Evolutionary conservation across 352 stramenopile species (phyloP), one percentile per base, ranked within the genome.

Genomic region (Phytophthora megakarya): DNA sequence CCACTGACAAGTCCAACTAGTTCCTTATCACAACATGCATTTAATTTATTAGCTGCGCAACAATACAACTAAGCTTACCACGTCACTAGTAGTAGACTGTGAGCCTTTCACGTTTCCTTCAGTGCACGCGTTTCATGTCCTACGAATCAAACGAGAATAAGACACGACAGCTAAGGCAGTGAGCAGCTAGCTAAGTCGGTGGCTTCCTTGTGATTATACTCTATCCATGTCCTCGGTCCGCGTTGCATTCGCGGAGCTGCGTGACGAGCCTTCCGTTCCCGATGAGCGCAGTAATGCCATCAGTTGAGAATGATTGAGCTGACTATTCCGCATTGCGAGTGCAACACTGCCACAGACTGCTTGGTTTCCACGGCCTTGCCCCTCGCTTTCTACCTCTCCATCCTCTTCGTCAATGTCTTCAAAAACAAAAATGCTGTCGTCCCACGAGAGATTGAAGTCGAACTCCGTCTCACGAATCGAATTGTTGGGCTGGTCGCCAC

Each of bases 401-500:
- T 72, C 67, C 25, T 79, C 75, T 26, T 83, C 72, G 30, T 80
- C 75, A 21, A 78, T 78, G 37, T 89, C 81, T 42, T 93, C 84
- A 18, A 88, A 84, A 30, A 93, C 81, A 51, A 86, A 76, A 56
- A 93, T 88, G 32, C 70, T 82, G 28, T 93, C 84, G 58, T 91
- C 77, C 80, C 80, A 90, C 21, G 80, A 88, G 10, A 84, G 44
- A n/a, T 75, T 80, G 21, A 88, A 75, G 40, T 87, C 82, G 10
- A 86, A 73, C 59, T 95, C 87, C 9, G 87, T 95, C 61, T 95
- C 84, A 42, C 87, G 84, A 62, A 95, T 95, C 28, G 84, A 92
- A 44, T 92, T 81, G 43, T 89, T 84, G 35, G 81, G 75, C 19
- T 79, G 75, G 57, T 93, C 84, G 18, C 78, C 77, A 18, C 76